These are phyloP conservation scores for Raphanus hybrid DNA, from an alignment of 441 rosid species.

Conservation along the genomic window DNA sequence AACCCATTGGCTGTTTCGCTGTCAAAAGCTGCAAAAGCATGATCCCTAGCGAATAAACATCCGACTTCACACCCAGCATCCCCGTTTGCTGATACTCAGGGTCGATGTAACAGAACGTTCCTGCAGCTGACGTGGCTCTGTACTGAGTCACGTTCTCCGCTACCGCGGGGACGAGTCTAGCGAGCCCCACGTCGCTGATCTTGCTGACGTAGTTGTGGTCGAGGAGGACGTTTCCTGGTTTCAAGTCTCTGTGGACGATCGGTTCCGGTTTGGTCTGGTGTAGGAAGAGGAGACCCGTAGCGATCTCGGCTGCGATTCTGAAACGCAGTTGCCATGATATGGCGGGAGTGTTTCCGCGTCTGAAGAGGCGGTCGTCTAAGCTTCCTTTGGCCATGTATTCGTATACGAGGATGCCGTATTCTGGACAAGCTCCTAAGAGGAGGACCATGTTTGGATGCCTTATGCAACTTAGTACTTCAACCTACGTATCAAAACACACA, in stretches of 20 bases:
- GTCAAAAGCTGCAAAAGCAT: constrained; percentile 70
- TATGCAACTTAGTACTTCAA: constrained; percentile 71
- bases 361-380: constrained; percentile 64
- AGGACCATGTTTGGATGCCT: constrained; percentile 88
- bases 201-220: constrained; percentile 71
- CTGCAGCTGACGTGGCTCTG: constrained; percentile 64
- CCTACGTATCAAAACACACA: constrained; percentile 41
- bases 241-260: constrained; percentile 71
- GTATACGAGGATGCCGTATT: constrained; percentile 68
- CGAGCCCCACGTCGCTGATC: constrained; percentile 70
- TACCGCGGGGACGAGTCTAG: constrained; percentile 69
- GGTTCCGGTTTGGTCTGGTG: constrained; percentile 82
- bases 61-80: constrained; percentile 75
- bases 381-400: constrained; percentile 80
- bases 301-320: constrained; percentile 71
- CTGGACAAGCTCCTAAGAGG: constrained; percentile 80
- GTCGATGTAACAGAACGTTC: constrained; percentile 77
- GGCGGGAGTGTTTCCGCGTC: constrained; percentile 54
- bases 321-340: constrained; percentile 72
- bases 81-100: constrained; percentile 84
- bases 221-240: constrained; percentile 76
- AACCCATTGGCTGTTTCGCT: constrained; percentile 69
- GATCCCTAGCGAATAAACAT: constrained; percentile 64
- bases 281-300: constrained; percentile 63
- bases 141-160: constrained; percentile 66